Conservation (phyloP, 148 eudicot species). For the Camellia sinensis region DNA sequence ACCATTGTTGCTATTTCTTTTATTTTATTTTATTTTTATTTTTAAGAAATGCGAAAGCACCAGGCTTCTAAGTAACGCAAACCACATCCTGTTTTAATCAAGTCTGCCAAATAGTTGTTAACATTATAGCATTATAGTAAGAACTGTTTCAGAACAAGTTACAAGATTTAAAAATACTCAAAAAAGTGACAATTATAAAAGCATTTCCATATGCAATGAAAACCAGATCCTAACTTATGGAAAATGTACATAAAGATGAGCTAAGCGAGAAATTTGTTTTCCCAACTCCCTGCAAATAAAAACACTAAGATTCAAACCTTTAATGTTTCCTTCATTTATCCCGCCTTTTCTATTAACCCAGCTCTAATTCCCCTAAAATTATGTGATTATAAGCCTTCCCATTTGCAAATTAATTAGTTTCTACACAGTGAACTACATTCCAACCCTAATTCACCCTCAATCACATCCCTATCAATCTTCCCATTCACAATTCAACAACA, state of each 20-base stretch:
- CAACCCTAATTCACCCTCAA: not conserved
- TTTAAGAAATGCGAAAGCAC: not conserved
- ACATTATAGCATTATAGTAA: not conserved
- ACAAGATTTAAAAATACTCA: not conserved
- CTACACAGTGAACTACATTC: not conserved
- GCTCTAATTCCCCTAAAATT: not conserved
- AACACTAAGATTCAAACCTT: not conserved
- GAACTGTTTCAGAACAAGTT: slow-evolving; percentile 4
- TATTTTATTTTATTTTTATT: too few species aligned
- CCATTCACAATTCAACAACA: not conserved
- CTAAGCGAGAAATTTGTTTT: not conserved
- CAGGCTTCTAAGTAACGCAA: not conserved
- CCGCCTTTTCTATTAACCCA: not conserved
- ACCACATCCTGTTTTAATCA: not conserved
- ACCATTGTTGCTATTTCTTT: too few species aligned
- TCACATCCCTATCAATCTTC: not conserved
- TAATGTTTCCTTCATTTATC: not conserved
- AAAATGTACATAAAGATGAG: not conserved
- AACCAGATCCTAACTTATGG: too few species aligned
- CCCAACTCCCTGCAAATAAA: not conserved
- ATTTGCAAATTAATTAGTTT: too few species aligned
- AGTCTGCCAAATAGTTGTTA: not conserved
- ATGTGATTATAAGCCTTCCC: too few species aligned
- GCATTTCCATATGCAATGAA: slow-evolving; percentile 4
- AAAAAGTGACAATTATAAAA: not conserved